Evolutionary conservation across 192 early-diverging fungal genomes (phyloP).

Genomic region (Mycoemilia scoparia): DNA sequence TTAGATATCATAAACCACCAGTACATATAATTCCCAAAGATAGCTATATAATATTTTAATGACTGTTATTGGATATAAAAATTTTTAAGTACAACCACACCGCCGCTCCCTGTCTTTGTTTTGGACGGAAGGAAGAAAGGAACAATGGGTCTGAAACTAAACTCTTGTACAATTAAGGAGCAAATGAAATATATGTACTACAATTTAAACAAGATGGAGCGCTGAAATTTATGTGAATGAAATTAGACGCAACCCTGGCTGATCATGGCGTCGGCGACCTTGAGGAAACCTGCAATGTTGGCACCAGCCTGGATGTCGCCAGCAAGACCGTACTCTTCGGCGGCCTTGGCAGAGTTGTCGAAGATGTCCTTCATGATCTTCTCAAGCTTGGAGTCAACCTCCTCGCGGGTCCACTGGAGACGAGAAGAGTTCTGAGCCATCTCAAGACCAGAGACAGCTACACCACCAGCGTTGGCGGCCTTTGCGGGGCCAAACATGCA

Average conservation of each 20-base stretch:
- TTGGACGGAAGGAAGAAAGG: no score
- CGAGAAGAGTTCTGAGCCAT: slow-evolving; percentile 40
- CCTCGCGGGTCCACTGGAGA: slow-evolving; percentile 33
- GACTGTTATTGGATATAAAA: no score
- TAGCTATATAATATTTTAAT: no score
- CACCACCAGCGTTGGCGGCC: slow-evolving; percentile 37
- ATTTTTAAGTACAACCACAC: no score
- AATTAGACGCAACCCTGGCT: slow-evolving; percentile 32
- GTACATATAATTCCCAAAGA: no score
- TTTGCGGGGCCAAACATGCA: slow-evolving; percentile 33
- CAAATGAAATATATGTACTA: no score
- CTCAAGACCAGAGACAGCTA: slow-evolving; percentile 35
- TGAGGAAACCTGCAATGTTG: slow-evolving; percentile 40
- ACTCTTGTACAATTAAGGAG: no score
- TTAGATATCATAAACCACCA: no score
- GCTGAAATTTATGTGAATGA: no score
- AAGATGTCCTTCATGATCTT: slow-evolving; percentile 37
- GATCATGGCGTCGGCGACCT: slow-evolving; percentile 35
- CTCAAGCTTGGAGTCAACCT: slow-evolving; percentile 31
- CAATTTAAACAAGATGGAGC: no score
- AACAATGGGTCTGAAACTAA: no score
- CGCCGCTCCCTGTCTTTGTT: no score
- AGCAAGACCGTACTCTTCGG: slow-evolving; percentile 24
- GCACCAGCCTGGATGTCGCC: slow-evolving; percentile 33
- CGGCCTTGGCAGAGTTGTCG: slow-evolving; percentile 29